Conservation (phyloP, 768 basidiomycete species). For the Cystobasidium onofrii region DNA sequence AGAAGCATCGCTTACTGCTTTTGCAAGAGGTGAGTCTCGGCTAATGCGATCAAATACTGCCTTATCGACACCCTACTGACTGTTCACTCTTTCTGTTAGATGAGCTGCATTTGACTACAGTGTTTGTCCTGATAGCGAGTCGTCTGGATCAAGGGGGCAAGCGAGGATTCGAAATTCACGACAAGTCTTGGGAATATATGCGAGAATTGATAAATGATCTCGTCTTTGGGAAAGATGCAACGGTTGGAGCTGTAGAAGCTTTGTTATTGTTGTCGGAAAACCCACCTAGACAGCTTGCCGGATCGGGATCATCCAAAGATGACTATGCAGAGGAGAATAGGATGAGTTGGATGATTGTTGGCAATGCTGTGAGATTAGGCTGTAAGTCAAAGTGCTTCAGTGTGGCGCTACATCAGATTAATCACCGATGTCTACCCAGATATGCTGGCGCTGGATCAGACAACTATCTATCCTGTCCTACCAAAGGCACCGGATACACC, state of each 20-base stretch:
- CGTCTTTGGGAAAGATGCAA: constrained; percentile 35
- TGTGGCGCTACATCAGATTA: background rate
- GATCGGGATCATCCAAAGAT: background rate
- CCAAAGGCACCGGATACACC: background rate
- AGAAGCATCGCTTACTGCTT: constrained; percentile 31
- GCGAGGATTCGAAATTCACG: constrained; percentile 24
- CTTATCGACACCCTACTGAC: background rate
- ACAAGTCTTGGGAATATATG: constrained; percentile 34
- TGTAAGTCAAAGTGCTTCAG: constrained; percentile 6
- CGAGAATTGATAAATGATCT: constrained; percentile 33
- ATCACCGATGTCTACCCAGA: background rate
- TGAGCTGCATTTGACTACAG: constrained; percentile 37
- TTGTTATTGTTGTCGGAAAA: constrained; percentile 39
- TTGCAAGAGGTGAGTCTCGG: constrained; percentile 23
- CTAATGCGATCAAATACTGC: too few relatives aligned
- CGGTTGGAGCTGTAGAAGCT: constrained; percentile 39
- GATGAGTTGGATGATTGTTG: constrained; percentile 34
- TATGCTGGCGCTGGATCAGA: constrained; percentile 32
- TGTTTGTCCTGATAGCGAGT: constrained; percentile 35
- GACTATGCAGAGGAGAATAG: constrained; percentile 32
- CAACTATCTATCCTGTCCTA: constrained; percentile 1
- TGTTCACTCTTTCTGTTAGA: background rate
- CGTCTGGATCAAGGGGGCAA: constrained; percentile 2
- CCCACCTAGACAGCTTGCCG: constrained; percentile 32
- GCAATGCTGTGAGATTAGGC: constrained; percentile 27